These are phyloP conservation scores for Clarireedia homoeocarpa DNA, from an alignment of 2,329 filamentous ascomycete species.

Conservation along the genomic window DNA sequence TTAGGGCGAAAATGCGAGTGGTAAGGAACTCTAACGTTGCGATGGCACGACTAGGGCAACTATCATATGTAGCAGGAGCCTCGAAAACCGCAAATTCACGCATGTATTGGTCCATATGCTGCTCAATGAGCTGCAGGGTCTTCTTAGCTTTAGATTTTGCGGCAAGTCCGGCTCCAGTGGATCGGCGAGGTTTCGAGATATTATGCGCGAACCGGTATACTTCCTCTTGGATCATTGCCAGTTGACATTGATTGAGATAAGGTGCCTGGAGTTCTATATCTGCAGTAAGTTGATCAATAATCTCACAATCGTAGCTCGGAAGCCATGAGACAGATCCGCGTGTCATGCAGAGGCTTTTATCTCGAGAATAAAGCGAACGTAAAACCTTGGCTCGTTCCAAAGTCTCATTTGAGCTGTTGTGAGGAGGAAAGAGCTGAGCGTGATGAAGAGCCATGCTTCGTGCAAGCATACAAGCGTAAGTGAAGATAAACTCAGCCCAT, in stretches of 20 bases:
- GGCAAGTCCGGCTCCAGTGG: too few relatives aligned
- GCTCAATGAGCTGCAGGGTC: not conserved
- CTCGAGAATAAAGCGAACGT: slow-evolving; percentile 1
- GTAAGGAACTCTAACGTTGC: slow-evolving; percentile 2
- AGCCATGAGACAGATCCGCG: slow-evolving; percentile 7
- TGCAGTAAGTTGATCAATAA: not conserved
- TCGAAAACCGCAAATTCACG: not conserved
- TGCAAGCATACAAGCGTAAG: slow-evolving; percentile 7
- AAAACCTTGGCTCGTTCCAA: slow-evolving; percentile 7
- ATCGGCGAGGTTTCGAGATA: not conserved
- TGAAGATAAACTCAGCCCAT: slow-evolving; percentile 8
- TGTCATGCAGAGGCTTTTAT: slow-evolving; percentile 9
- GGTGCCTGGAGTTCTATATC: not conserved
- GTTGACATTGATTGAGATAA: not conserved
- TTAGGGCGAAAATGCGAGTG: slow-evolving; percentile 6
- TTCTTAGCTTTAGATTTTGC: not conserved
- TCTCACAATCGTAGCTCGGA: slow-evolving; percentile 3
- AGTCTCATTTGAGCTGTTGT: not conserved
- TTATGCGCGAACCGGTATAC: not conserved
- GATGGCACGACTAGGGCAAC: not conserved
- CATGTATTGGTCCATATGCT: not conserved
- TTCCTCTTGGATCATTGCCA: not conserved
- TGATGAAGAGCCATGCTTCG: slow-evolving; percentile 4
- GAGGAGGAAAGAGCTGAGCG: slow-evolving; percentile 3
- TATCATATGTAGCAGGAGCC: not conserved